Base-by-base conservation (phyloP, 163 green algal species). In the Scenedesmus sp. region DNA sequence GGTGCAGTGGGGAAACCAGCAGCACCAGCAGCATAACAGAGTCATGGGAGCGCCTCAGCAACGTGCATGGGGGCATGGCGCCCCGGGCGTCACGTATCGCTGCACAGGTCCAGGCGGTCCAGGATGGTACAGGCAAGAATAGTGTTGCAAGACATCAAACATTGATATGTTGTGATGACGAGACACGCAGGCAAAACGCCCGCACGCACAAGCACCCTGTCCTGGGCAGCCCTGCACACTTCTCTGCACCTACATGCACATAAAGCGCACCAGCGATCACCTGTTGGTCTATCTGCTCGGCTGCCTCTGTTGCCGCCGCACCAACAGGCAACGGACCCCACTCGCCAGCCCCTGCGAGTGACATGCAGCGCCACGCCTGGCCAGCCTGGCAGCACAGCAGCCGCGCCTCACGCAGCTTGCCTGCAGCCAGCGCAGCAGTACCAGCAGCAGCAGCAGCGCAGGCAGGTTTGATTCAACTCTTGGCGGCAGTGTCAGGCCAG, bases 281-380 rank as follows among this genome's bases (percentile, higher is more conserved):
- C 24, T 91, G 81, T 53, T 89, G 44, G 1, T 80, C 70, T 78
- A 92, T 44, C n/a, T 53, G 44, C n/a, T 91, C 73, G 33, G 95
- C 95, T 42, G 90, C 85, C 53, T 96, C 92, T 6, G 89, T 87
- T 6, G 96, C 96, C 9, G 94, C 92, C 4, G 89, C 83, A 5
- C 96, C 96, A n/a, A 98, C 90, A 15, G 96, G 96, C 86, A 97
- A 61, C 9, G 94, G 92, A 10, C 96, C 96, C 81, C 82, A 94
- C 10, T 46, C 85, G 26, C 96, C 96, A 24, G 90, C 94, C 40
- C 95, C 96, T 20, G 90, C 87, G 68, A 98, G 91, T 13, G 94
- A 95, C 20, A 94, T 92, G 30, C 94, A 93, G 18, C 96, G 93
- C 96, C 96, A 98, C 3, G 95, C 93, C 93, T 97, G 95, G 2